These are phyloP conservation scores for Dimocarpus longan DNA, from an alignment of 345 rosid genomes.

Conservation along the genomic window DNA sequence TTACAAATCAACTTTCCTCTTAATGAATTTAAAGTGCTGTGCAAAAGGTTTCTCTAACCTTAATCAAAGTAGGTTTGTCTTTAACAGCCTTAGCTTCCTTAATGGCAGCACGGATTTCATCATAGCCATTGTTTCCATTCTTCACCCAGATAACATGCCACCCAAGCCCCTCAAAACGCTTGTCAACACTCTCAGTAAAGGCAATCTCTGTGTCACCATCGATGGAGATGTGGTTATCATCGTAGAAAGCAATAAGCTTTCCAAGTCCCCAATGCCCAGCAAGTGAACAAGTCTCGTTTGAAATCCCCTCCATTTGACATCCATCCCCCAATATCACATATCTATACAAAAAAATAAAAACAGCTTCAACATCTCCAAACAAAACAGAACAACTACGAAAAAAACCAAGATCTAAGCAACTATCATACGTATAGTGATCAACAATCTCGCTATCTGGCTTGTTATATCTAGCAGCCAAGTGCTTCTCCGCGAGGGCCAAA, in stretches of 20 bases:
- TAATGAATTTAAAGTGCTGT: background rate
- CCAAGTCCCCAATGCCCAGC: conserved; percentile 99
- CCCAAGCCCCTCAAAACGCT: conserved; percentile 95
- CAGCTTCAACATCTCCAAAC: conserved; percentile 1
- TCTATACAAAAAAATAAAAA: conserved; percentile 32
- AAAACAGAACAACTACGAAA: background rate
- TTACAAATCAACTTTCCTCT: background rate
- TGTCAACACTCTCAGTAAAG: conserved; percentile 83
- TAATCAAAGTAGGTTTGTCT: conserved; percentile 90
- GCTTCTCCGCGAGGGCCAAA: conserved; percentile 91
- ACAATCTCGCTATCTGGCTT: conserved; percentile 78
- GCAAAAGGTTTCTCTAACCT: conserved; percentile 45
- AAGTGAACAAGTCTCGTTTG: conserved; percentile 91
- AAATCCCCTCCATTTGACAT: conserved; percentile 97
- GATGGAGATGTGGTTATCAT: conserved; percentile 98
- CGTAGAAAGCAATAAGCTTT: conserved; percentile 95
- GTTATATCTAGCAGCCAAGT: conserved; percentile 90
- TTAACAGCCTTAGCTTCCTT: conserved; percentile 96
- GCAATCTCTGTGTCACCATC: conserved; percentile 99
- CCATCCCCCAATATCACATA: conserved; percentile 91
- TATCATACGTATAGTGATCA: conserved; percentile 83
- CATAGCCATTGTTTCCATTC: conserved; percentile 98
- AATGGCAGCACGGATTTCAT: conserved; percentile 98
- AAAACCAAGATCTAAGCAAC: background rate
- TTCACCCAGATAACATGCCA: conserved; percentile 99